Evolutionary conservation across 2,329 filamentous ascomycete genomes (phyloP).

Genomic region (Laburnicola sp.): DNA sequence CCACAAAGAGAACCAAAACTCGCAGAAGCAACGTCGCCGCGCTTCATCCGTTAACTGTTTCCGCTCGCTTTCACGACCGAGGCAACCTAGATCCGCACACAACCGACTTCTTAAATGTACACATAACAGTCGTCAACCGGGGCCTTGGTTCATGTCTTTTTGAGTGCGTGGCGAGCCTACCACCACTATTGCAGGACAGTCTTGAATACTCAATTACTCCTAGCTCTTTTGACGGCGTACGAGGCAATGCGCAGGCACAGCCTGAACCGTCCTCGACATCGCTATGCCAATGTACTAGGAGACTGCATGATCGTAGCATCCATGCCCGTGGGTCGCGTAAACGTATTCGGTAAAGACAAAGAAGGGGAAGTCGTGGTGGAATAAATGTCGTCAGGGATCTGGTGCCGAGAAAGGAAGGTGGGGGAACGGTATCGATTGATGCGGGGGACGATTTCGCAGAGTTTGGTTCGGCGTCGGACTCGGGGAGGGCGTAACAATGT

Average conservation of each 20-base stretch:
- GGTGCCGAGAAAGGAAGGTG: conserved; percentile 36
- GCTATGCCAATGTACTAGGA: conserved; percentile 14
- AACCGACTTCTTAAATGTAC: conserved; percentile 8
- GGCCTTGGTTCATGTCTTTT: conserved; percentile 13
- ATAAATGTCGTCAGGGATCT: conserved; percentile 33
- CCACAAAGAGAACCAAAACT: too few relatives aligned
- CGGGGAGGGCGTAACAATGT: conserved; percentile 38
- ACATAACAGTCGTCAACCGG: conserved; percentile 11
- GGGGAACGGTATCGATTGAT: conserved; percentile 39
- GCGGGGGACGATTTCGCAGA: conserved; percentile 31
- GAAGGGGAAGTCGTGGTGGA: conserved; percentile 25
- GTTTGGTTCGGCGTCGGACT: conserved; percentile 35
- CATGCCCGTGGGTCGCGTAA: conserved; percentile 19
- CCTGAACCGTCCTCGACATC: conserved; percentile 13
- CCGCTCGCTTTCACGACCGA: too few relatives aligned
- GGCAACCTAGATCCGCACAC: too few relatives aligned
- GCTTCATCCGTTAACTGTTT: too few relatives aligned
- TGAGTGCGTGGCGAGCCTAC: conserved; percentile 5
- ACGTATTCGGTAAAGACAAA: conserved; percentile 13
- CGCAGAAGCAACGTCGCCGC: too few relatives aligned
- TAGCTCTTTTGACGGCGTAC: conserved; percentile 22
- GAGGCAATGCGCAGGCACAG: conserved; percentile 20
- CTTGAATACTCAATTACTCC: conserved; percentile 7
- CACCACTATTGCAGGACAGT: conserved; percentile 8
- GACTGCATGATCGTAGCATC: conserved; percentile 17